Evolutionary conservation across 768 basidiomycete species (phyloP), one percentile per base, ranked within the genome.

Genomic region (Amyloporia xantha): DNA sequence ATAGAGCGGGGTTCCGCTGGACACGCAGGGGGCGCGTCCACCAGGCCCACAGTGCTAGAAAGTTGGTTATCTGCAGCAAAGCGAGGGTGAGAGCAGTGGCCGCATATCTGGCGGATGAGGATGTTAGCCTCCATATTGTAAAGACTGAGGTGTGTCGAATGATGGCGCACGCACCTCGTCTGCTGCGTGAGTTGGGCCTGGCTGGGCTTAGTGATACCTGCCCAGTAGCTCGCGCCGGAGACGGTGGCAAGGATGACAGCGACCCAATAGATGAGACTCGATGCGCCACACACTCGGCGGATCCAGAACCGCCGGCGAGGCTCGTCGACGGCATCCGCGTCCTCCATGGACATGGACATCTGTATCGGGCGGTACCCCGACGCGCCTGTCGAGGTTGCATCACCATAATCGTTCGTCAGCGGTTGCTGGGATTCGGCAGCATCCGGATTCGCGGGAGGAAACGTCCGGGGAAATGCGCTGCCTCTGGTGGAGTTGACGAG

Each of bases 11-110:
- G 19, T 5, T 12, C 15, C 15, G 17, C 0, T 43, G 47, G 2
- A 55, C 50, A 15, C 54, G 54, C 26, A 2, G 19, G 4, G 45
- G 53, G 24, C 48, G n/a, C n/a, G 42, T 19, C 17, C 44, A 30
- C 23, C 35, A 25, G 6, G 48, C 54, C 50, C 47, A 51, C 4
- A 40, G 20, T 7, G 50, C 24, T 17, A 26, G 15, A 11, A 15
- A 3, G 15, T 24, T 26, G 7, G 44, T 12, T 13, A 35, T 10
- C 7, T 27, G 26, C 2, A 55, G 21, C 7, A 46, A 38, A 5
- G 39, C n/a, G 15, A 52, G 12, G 5, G 36, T 44, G 17, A 56
- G 23, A 10, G 28, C 45, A 5, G 44, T 28, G 19, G 48, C 46
- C 4, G 35, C 47, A 35, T 47, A 50, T 28, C 53, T 54, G 25